Base-by-base conservation (phyloP, 306 rosid species). In the Senna siamea region DNA sequence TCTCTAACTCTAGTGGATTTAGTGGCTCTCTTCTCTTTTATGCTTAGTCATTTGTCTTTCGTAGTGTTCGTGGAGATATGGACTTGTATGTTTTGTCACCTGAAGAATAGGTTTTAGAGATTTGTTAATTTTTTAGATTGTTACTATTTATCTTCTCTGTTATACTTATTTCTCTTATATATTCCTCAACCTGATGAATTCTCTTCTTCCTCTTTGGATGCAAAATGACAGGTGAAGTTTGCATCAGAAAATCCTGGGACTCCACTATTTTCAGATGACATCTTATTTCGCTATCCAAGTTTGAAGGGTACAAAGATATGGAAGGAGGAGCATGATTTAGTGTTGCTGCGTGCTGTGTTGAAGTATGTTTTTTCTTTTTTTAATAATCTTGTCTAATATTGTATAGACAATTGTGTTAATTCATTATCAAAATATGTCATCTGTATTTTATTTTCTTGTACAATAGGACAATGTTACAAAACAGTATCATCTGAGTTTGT, bases 291-390 rank as follows among this genome's bases (percentile, higher is more conserved):
- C 59, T 87, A 92, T 80, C 92, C 90, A 26, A 87, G 86, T 74
- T 79, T 92, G 85, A 92, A 82, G 87, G 97, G 95, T 81, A 87
- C 88, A 73, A 94, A 79, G 80, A 82, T 78, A 70, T 94, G 99
- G 99, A 94, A 88, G 88, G 96, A 92, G 89, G 87, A 90, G 72
- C 97, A 92, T 69, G 99, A 94, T 85, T 68, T 79, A 65, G 73
- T 69, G 55, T 85, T 94, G 64, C 75, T 94, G 74, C 88, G 76
- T 63, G 96, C 99, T 1, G 92, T 94, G 50, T 74, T 92, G 71
- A 94, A 85, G 99, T 94, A 92, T 78, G 86, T 61, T 52, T 60
- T 52, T 32, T 71, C 35, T 11, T 8, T 32, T 61, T 18, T 35
- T 18, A 38, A 38, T 38, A 18, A 38, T 20, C 51, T 37, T 52